A percentile compares a stretch with the other conserved stretches of the same genome.
Evolutionary conservation across 495 filamentous ascomycete genomes (phyloP).

Genomic region (Barbatosphaeria neglecta): DNA sequence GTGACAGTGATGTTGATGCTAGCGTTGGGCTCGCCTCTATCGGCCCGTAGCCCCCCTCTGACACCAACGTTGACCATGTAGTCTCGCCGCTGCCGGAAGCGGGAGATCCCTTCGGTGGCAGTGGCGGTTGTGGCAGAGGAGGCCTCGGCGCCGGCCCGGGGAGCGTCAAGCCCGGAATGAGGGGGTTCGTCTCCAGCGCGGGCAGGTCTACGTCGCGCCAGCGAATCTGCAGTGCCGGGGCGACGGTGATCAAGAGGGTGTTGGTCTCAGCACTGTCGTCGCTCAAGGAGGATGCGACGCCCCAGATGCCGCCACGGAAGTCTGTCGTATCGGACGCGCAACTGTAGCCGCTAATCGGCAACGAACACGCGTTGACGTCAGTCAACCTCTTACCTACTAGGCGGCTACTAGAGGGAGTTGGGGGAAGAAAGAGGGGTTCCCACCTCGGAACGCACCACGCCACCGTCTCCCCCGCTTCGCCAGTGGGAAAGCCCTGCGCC

Average conservation of each 20-base stretch:
- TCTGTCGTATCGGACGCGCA: constrained; percentile 29
- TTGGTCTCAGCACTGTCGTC: constrained; percentile 1
- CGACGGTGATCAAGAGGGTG: constrained; percentile 17
- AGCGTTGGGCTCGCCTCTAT: too few relatives aligned
- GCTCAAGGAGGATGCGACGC: constrained; percentile 14
- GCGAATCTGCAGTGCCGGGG: constrained; percentile 28
- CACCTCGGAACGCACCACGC: constrained; percentile 27
- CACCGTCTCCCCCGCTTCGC: constrained; percentile 22
- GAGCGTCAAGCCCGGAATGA: constrained; percentile 13
- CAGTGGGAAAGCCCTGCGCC: constrained; percentile 22
- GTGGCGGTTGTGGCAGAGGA: background rate
- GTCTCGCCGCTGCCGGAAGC: too few relatives aligned
- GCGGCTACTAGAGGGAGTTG: too few relatives aligned
- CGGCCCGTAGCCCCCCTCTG: too few relatives aligned
- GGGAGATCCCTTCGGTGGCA: too few relatives aligned
- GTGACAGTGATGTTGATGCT: too few relatives aligned
- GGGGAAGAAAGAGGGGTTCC: too few relatives aligned
- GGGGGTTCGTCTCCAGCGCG: constrained; percentile 22
- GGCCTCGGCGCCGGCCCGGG: background rate
- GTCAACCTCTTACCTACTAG: too few relatives aligned
- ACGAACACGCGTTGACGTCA: background rate
- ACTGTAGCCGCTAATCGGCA: background rate
- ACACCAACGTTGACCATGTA: too few relatives aligned
- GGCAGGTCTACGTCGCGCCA: constrained; percentile 24
- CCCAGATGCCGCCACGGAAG: constrained; percentile 30